These are phyloP conservation scores for Gossypium raimondii DNA, from an alignment of 345 rosid genomes.

Conservation along the genomic window DNA sequence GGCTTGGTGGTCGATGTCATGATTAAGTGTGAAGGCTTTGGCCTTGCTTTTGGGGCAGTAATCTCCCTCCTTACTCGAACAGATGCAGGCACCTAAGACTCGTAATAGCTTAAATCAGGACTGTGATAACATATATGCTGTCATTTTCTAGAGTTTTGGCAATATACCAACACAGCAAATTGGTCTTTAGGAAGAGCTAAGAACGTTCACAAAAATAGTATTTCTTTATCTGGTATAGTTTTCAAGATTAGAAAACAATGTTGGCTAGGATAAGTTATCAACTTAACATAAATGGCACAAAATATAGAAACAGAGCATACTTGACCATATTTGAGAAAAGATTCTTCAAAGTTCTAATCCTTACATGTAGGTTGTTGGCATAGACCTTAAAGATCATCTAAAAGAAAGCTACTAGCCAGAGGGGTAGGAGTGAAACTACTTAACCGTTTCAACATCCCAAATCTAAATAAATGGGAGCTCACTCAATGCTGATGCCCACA, in stretches of 20 bases:
- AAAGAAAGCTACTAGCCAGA: not conserved
- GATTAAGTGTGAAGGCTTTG: constrained; percentile 44
- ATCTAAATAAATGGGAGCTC: too few relatives aligned
- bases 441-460: not conserved
- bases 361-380: not conserved
- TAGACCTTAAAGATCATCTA: not conserved
- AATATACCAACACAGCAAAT: not conserved
- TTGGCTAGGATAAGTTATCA: not conserved
- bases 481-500: too few relatives aligned
- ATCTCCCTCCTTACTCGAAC: constrained; percentile 90
- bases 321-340: not conserved
- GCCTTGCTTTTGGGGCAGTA: constrained; percentile 59
- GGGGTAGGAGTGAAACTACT: not conserved
- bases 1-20: constrained; percentile 32
- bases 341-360: not conserved
- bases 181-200: not conserved
- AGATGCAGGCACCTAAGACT: constrained; percentile 88
- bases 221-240: not conserved
- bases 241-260: not conserved
- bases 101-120: not conserved
- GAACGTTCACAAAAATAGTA: not conserved
- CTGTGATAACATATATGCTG: not conserved
- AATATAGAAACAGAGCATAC: not conserved
- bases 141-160: not conserved
- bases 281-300: not conserved